Evolutionary conservation across 1,284 basidiomycete species (phyloP).

Genomic region (Ceratobasidium sp.): DNA sequence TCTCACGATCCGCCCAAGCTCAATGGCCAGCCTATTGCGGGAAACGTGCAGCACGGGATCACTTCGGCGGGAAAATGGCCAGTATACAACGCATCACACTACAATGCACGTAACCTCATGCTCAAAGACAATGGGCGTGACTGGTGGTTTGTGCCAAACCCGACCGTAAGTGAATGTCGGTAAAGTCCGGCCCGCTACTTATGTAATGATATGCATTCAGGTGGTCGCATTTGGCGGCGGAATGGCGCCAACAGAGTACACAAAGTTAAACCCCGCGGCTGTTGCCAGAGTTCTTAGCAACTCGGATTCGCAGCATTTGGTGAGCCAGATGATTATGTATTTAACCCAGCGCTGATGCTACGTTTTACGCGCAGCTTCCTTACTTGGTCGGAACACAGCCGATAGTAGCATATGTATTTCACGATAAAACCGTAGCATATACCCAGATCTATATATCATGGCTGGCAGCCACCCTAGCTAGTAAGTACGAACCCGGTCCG

Average conservation of each 20-base stretch:
- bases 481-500: not conserved
- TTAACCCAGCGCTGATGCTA: not conserved
- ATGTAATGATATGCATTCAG: not conserved
- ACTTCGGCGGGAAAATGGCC: constrained; percentile 33
- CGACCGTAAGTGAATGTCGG: constrained; percentile 3
- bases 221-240: constrained; percentile 43
- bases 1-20: not conserved
- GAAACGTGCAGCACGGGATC: constrained; percentile 24
- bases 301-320: constrained; percentile 40
- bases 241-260: constrained; percentile 40
- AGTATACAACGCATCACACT: constrained; percentile 40
- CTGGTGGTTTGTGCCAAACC: constrained; percentile 43
- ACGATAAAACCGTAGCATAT: constrained; percentile 39
- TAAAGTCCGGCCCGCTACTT: not conserved
- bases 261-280: constrained; percentile 7
- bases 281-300: constrained; percentile 29
- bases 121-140: constrained; percentile 43
- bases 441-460: constrained; percentile 36
- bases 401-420: constrained; percentile 33
- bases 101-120: constrained; percentile 42
- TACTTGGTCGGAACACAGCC: constrained; percentile 38
- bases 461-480: constrained; percentile 19
- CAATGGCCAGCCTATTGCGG: constrained; percentile 8
- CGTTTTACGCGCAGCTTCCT: constrained; percentile 15
- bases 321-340: not conserved